phyloP scores from a whole-genome alignment of 163 green algal genomes.

The Chlorella variabilis region DNA sequence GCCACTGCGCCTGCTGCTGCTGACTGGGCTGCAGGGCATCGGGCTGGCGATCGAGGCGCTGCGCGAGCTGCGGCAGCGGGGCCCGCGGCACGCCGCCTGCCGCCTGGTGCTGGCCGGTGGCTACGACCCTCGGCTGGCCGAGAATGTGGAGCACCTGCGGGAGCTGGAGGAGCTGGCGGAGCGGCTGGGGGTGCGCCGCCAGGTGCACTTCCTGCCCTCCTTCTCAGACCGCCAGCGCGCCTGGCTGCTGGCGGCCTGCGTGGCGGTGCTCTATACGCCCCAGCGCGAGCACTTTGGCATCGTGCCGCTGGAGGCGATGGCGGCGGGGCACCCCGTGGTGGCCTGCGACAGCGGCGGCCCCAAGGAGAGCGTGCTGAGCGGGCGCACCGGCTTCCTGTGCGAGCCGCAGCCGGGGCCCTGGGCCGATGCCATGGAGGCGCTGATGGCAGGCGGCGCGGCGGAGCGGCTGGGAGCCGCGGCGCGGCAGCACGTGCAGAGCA shows the following conservation, averaged over 20 bases:
- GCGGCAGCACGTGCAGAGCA: constrained; percentile 56
- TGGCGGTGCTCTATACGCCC: constrained; percentile 92
- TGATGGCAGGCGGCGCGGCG: constrained; percentile 50
- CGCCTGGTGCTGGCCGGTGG: constrained; percentile 79
- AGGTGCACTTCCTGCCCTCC: constrained; percentile 72
- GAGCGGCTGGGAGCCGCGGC: constrained; percentile 62
- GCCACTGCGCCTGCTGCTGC: not conserved
- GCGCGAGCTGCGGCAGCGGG: constrained; percentile 9
- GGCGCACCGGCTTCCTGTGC: constrained; percentile 77
- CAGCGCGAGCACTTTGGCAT: constrained; percentile 98
- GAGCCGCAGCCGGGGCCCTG: constrained; percentile 62
- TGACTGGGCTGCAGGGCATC: constrained; percentile 56
- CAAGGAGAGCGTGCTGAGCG: constrained; percentile 81
- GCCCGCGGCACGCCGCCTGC: not conserved
- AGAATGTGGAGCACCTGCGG: constrained; percentile 86
- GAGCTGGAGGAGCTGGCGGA: constrained; percentile 70
- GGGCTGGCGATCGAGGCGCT: constrained; percentile 77
- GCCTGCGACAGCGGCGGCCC: constrained; percentile 92
- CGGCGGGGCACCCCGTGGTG: constrained; percentile 83
- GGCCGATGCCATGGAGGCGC: constrained; percentile 63
- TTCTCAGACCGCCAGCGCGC: constrained; percentile 73
- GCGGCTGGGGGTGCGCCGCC: constrained; percentile 61
- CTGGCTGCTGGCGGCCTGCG: constrained; percentile 63
- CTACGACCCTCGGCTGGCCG: constrained; percentile 84
- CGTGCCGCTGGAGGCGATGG: constrained; percentile 97